Conservation (phyloP, 495 filamentous ascomycete genomes). For the Parachaetomium inaequale region DNA sequence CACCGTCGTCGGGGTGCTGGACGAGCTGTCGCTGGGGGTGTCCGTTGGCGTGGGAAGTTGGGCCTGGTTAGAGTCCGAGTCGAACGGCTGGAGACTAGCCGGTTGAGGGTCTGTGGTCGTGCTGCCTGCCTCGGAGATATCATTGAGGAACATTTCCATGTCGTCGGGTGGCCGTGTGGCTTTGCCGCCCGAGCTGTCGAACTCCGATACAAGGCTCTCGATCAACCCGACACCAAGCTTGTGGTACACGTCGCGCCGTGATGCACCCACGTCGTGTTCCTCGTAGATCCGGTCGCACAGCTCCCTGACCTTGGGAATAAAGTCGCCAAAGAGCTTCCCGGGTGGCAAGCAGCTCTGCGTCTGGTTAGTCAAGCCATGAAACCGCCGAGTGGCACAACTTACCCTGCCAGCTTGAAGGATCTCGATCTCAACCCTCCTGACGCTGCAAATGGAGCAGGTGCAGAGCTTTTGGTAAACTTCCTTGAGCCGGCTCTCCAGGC, state of each 20-base stretch:
- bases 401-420: constrained; percentile 46
- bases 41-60: constrained; percentile 18
- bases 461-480: constrained; percentile 30
- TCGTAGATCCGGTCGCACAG: constrained; percentile 41
- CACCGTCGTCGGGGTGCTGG: neutral
- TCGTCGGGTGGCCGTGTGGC: constrained; percentile 13
- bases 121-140: constrained; percentile 14
- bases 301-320: constrained; percentile 31
- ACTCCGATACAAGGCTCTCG: constrained; percentile 31
- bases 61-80: neutral
- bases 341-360: constrained; percentile 33
- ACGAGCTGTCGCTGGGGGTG: constrained; percentile 2
- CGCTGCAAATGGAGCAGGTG: constrained; percentile 33
- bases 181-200: constrained; percentile 16
- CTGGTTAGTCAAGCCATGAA: constrained; percentile 19
- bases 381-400: constrained; percentile 1
- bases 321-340: constrained; percentile 33
- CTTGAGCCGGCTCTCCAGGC: constrained; percentile 27
- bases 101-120: neutral
- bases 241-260: constrained; percentile 38
- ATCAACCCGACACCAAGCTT: constrained; percentile 36
- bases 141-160: constrained; percentile 27
- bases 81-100: neutral
- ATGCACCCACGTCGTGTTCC: constrained; percentile 29
- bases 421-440: constrained; percentile 44